These are phyloP conservation scores for Calocybe indica DNA, from an alignment of 768 basidiomycete species.

Conservation along the genomic window DNA sequence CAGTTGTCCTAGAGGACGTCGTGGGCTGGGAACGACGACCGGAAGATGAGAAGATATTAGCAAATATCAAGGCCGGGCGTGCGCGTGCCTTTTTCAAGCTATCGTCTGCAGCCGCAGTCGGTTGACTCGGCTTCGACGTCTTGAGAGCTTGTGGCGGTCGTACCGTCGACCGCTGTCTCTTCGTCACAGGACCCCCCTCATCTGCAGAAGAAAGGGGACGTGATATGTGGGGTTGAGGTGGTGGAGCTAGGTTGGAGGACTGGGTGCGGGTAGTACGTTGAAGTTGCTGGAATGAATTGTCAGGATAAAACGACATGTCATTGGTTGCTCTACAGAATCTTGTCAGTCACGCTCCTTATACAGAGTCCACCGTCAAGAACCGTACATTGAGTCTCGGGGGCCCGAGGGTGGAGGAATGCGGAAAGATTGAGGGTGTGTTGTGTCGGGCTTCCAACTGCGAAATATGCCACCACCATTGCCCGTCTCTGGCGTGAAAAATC, in stretches of 20 bases:
- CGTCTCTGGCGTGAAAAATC: slow-evolving; percentile 73
- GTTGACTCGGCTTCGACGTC: slow-evolving; percentile 38
- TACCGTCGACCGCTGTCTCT: slow-evolving; percentile 63
- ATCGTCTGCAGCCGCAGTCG: slow-evolving; percentile 61
- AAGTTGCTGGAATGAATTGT: slow-evolving; percentile 52
- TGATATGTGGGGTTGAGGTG: slow-evolving; percentile 40
- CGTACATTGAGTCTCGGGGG: slow-evolving; percentile 63
- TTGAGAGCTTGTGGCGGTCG: slow-evolving; percentile 49
- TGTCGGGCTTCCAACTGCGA: slow-evolving; percentile 50
- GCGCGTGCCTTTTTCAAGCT: slow-evolving; percentile 87
- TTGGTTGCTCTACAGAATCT: slow-evolving; percentile 41
- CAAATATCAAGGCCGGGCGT: slow-evolving; percentile 82
- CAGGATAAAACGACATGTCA: slow-evolving; percentile 50
- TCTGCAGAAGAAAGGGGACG: slow-evolving; percentile 80
- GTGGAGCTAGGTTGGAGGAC: slow-evolving; percentile 29
- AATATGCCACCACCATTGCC: slow-evolving; percentile 51
- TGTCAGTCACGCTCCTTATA: slow-evolving; percentile 8
- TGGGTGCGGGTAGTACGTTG: slow-evolving; percentile 41
- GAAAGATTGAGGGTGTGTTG: slow-evolving; percentile 45
- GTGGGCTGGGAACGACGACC: slow-evolving; percentile 74
- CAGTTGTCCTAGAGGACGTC: slow-evolving; percentile 55
- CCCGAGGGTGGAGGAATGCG: slow-evolving; percentile 47
- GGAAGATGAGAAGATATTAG: slow-evolving; percentile 85
- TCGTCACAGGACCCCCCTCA: slow-evolving; percentile 72
- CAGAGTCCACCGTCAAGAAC: neutral